These are phyloP conservation scores for Aspergillus piperis DNA, from an alignment of 2,329 filamentous ascomycete species.

Conservation along the genomic window DNA sequence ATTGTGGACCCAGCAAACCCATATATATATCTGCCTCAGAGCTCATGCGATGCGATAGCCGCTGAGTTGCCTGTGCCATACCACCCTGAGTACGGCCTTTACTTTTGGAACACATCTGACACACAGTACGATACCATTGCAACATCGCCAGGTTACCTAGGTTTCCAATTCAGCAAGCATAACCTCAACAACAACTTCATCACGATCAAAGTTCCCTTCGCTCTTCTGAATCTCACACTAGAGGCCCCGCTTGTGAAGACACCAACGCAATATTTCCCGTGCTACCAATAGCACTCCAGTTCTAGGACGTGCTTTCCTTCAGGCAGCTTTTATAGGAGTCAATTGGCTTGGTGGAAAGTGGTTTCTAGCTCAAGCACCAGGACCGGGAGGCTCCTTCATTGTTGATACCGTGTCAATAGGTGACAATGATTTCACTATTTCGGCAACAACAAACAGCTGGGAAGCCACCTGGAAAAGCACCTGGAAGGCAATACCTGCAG, in stretches of 20 bases:
- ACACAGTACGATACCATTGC: slow-evolving; percentile 17
- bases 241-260: slow-evolving; percentile 17
- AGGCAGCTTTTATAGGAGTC: slow-evolving; percentile 26
- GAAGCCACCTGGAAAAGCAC: background rate
- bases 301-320: slow-evolving; percentile 6
- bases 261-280: slow-evolving; percentile 25
- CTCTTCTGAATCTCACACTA: slow-evolving; percentile 26
- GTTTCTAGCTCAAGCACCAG: slow-evolving; percentile 28
- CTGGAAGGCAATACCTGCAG: background rate
- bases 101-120: slow-evolving; percentile 18
- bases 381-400: slow-evolving; percentile 3
- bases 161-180: slow-evolving; percentile 18
- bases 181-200: slow-evolving; percentile 16
- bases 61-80: slow-evolving; percentile 37
- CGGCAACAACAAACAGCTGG: background rate
- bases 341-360: slow-evolving; percentile 20
- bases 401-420: background rate
- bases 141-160: slow-evolving; percentile 19
- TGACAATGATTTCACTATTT: background rate
- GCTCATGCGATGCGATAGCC: slow-evolving; percentile 44
- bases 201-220: slow-evolving; percentile 27
- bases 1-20: slow-evolving; percentile 33
- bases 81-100: slow-evolving; percentile 11
- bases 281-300: slow-evolving; percentile 5
- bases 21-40: slow-evolving; percentile 44